Evolutionary conservation across 371 early-diverging fungal genomes (phyloP), one percentile per base, ranked within the genome.

Genomic region (Rhizopus stolonifer): DNA sequence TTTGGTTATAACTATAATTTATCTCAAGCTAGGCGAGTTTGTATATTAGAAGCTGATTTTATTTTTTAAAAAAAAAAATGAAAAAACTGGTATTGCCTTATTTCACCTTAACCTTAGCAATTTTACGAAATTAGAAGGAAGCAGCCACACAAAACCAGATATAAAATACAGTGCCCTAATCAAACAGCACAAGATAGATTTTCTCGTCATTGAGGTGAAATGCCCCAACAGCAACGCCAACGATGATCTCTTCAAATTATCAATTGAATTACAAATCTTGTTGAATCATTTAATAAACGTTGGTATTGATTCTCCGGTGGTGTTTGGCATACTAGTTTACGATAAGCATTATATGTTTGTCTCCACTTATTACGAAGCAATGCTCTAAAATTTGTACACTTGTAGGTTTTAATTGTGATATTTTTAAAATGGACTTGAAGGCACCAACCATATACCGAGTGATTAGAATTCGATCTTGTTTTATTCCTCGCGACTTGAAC

Each of bases 11-110:
- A 34, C 34, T 34, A 22, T 33, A 22, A 33, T 33, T 48, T 48
- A 48, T 34, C 11, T 48, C 32, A 48, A 48, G 48, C 45, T 45
- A 25, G 26, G n/a, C 25, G 45, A 45, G 45, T 45, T 45, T 45
- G 42, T 45, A 14, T 25, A 24, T n/a, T 24, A 45, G n/a, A 25
- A 45, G 23, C 25, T 25, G 25, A 42, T 44, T 13, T n/a, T n/a
- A n/a, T 24, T 44, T 24, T 24, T 24, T 17, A 19, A 22, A 25
- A 45, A 24, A 45, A 24, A 45, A 25, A 24, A 11, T n/a, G 6
- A 42, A 9, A 9, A 19, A 1, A 39, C 26, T 31, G 13, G 10
- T 39, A 1, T 15, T 23, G 22, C 22, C 24, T 33, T 49, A 26
- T 32, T 13, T 17, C 33, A 47, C 18, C n/a, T 34, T 34, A 34